phyloP scores from a whole-genome alignment of 441 rosid genomes.

The Viola pubescens region DNA sequence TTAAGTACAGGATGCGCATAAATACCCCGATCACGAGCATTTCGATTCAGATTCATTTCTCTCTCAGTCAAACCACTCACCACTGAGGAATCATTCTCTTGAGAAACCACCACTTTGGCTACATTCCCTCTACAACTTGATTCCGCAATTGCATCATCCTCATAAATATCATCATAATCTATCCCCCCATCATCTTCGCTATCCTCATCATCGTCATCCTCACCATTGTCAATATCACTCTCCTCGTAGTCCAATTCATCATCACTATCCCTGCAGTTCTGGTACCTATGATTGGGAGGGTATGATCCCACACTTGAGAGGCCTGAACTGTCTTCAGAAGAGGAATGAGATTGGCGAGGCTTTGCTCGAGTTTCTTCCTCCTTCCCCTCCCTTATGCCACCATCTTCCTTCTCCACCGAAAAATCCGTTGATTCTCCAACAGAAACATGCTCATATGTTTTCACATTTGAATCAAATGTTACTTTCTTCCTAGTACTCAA shows the following conservation, averaged over 20 bases:
- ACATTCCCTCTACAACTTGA: constrained; percentile 15
- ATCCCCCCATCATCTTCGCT: constrained; percentile 16
- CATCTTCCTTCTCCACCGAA: constrained; percentile 20
- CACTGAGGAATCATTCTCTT: constrained; percentile 21
- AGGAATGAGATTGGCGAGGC: constrained; percentile 34
- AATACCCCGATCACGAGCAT: constrained; percentile 43
- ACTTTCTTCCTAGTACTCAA: constrained; percentile 50
- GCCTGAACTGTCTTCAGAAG: constrained; percentile 41
- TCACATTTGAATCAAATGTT: constrained; percentile 59
- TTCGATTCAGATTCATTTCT: constrained; percentile 24
- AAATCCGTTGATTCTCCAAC: constrained; percentile 25
- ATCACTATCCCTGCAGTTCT: constrained; percentile 82
- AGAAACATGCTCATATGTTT: constrained; percentile 47
- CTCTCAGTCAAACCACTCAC: constrained; percentile 19
- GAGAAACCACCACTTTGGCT: constrained; percentile 21
- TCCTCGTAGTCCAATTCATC: constrained; percentile 51
- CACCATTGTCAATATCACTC: constrained; percentile 43
- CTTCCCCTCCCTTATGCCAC: constrained; percentile 10
- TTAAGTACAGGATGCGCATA: constrained; percentile 55
- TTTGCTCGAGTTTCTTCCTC: constrained; percentile 19
- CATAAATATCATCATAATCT: constrained; percentile 30
- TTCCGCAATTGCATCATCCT: constrained; percentile 25
- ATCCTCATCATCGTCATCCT: constrained; percentile 22
- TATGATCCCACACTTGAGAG: constrained; percentile 37
- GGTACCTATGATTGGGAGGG: constrained; percentile 72